Evolutionary conservation across 1,284 basidiomycete species (phyloP).

Genomic region (Malassezia pachydermatis): DNA sequence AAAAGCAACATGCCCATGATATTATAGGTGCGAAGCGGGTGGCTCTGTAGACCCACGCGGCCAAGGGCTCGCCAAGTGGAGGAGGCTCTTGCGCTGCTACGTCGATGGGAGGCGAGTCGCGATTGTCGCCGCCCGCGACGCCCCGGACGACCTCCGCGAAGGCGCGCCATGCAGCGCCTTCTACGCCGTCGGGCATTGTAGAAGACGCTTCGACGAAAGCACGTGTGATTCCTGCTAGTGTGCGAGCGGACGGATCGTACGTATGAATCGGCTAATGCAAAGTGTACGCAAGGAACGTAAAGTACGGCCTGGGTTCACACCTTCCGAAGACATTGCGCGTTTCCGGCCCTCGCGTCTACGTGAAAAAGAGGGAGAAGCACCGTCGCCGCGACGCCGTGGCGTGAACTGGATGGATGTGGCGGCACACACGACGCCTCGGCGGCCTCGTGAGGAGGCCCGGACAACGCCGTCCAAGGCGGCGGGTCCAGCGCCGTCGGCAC

Average conservation of each 20-base stretch:
- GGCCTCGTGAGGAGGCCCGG: not conserved
- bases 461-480: not conserved
- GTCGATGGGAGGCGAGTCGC: too few species aligned
- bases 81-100: too few species aligned
- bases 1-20: not conserved
- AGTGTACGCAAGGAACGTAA: conserved; percentile 15
- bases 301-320: conserved; percentile 16
- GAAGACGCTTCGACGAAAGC: not conserved
- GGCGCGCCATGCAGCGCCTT: not conserved
- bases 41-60: not conserved
- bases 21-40: too few species aligned
- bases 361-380: not conserved
- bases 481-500: not conserved
- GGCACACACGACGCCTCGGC: not conserved
- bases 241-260: conserved; percentile 19
- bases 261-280: conserved; percentile 2
- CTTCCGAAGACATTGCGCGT: conserved; percentile 11
- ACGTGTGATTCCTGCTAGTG: conserved; percentile 9
- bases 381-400: not conserved
- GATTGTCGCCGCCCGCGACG: not conserved
- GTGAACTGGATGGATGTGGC: not conserved
- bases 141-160: not conserved
- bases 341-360: conserved; percentile 6
- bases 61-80: not conserved
- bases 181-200: conserved; percentile 17